Conservation (phyloP, 129 eudicot species). For the Helianthus annuus region HanXRQr2.0-SUNRISE NC_035442.2:19363973-19364472, state of each 20-base stretch:
- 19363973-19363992: constrained; percentile 54
- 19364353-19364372: not conserved
- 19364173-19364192: not conserved
- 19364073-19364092: constrained; percentile 54
- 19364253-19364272: not conserved
- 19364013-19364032: constrained; percentile 88
- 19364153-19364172: not conserved
- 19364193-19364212: not conserved
- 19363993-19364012: constrained; percentile 90
- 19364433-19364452: too few species aligned
- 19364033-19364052: constrained; percentile 85
- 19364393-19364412: not conserved
- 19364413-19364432: too few species aligned
- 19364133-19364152: not conserved
- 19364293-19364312: not conserved
- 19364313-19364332: not conserved
- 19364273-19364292: not conserved
- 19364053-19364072: constrained; percentile 86
- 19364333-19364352: not conserved
- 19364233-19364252: not conserved
- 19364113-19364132: constrained; percentile 2
- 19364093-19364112: not conserved
- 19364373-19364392: not conserved
- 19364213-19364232: not conserved
- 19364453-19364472: too few species aligned